A percentile compares a stretch with the other conserved stretches of the same genome.
Conservation (phyloP, 148 eudicot species). For the Salicornia ramosissima region DNA sequence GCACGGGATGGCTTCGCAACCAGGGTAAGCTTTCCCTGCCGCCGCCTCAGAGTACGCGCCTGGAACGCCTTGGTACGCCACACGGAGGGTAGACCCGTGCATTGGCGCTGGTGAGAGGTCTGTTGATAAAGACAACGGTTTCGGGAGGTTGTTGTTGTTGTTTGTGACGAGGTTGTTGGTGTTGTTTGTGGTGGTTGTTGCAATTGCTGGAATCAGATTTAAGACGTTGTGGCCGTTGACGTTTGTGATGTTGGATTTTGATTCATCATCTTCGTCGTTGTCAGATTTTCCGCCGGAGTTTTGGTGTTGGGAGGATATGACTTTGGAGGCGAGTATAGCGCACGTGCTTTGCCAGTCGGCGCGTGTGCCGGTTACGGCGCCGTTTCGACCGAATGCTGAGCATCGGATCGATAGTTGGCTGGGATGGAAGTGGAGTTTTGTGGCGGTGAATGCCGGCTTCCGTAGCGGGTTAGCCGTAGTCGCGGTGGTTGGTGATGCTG, state of each 20-base stretch:
- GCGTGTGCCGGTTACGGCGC: constrained; percentile 34
- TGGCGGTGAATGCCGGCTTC: constrained; percentile 13
- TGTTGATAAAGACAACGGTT: constrained; percentile 40
- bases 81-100: constrained; percentile 76
- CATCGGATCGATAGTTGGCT: constrained; percentile 34
- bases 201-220: constrained; percentile 48
- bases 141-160: constrained; percentile 38
- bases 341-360: constrained; percentile 86
- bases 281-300: constrained; percentile 15
- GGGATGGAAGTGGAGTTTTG: constrained; percentile 29
- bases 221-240: constrained; percentile 56
- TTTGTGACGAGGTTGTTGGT: not conserved
- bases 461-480: constrained; percentile 23
- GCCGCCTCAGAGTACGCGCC: constrained; percentile 96
- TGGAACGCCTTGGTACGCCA: constrained; percentile 93
- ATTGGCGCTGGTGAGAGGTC: constrained; percentile 71
- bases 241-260: constrained; percentile 29
- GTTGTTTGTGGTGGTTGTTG: not conserved
- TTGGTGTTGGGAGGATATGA: constrained; percentile 41
- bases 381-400: constrained; percentile 24
- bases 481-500: constrained; percentile 43
- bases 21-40: constrained; percentile 79
- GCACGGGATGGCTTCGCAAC: constrained; percentile 81
- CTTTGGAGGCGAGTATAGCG: constrained; percentile 71
- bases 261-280: not conserved